Evolutionary conservation across 306 rosid genomes (phyloP).

Genomic region (Vigna unguiculata): DNA sequence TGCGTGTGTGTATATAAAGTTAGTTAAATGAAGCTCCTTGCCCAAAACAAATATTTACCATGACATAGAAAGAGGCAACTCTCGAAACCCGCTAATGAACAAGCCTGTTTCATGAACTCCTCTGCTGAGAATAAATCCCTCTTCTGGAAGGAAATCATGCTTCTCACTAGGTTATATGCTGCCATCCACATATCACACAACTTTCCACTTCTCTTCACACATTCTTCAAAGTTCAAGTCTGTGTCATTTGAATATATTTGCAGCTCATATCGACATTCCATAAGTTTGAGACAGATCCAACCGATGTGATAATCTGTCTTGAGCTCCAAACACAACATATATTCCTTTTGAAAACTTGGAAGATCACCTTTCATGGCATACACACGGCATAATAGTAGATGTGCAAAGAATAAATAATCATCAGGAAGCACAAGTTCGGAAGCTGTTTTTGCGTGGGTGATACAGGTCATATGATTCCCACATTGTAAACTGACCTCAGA

Average conservation of each 20-base stretch:
- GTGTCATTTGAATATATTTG: slow-evolving; percentile 52
- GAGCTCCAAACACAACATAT: slow-evolving; percentile 71
- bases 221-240: slow-evolving; percentile 61
- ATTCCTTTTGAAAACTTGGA: slow-evolving; percentile 64
- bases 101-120: slow-evolving; percentile 74
- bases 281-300: slow-evolving; percentile 84
- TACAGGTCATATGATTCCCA: slow-evolving; percentile 62
- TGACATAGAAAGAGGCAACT: slow-evolving; percentile 80
- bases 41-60: slow-evolving; percentile 59
- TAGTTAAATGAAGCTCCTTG: slow-evolving; percentile 23
- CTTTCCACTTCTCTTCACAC: slow-evolving; percentile 54
- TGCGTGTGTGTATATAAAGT: neutral
- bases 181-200: slow-evolving; percentile 65
- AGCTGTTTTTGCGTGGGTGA: slow-evolving; percentile 74
- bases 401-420: slow-evolving; percentile 73
- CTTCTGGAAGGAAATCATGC: slow-evolving; percentile 61
- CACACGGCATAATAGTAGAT: slow-evolving; percentile 78
- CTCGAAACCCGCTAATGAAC: slow-evolving; percentile 67
- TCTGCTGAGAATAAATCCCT: slow-evolving; percentile 75
- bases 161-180: slow-evolving; percentile 65
- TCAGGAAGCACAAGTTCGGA: slow-evolving; percentile 69
- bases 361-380: slow-evolving; percentile 68
- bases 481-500: slow-evolving; percentile 86
- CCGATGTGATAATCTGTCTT: slow-evolving; percentile 75
- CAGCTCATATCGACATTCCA: slow-evolving; percentile 62